phyloP scores from a whole-genome alignment of 2,329 filamentous ascomycete species.

The Phaeosphaeria sp. region DNA sequence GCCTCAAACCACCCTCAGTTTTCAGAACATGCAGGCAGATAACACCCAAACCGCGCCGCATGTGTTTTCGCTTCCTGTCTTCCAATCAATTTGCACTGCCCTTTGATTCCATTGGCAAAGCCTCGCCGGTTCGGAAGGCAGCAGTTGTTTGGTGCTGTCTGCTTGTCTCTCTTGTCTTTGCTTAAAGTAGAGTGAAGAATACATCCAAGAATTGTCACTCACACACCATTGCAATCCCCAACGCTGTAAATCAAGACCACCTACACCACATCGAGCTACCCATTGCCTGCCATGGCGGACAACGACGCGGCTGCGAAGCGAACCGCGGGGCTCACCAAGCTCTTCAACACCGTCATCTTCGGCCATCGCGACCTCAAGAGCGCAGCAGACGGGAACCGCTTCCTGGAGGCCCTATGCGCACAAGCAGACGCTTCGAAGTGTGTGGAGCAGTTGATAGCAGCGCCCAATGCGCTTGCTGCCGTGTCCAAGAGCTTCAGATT shows the following conservation, averaged over 20 bases:
- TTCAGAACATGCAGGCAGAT: slow-evolving; percentile 24
- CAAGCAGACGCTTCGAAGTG: slow-evolving; percentile 52
- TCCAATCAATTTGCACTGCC: slow-evolving; percentile 36
- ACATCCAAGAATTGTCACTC: neutral
- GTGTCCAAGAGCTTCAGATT: slow-evolving; percentile 54
- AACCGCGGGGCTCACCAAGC: slow-evolving; percentile 42
- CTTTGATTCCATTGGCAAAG: neutral
- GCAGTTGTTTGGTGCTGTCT: neutral
- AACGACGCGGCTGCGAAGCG: slow-evolving; percentile 30
- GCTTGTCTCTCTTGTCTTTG: neutral
- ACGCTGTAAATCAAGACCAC: too few species aligned
- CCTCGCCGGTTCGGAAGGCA: neutral
- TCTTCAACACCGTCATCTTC: slow-evolving; percentile 50
- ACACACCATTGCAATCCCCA: too few species aligned
- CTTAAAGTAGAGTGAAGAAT: too few species aligned
- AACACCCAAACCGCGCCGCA: slow-evolving; percentile 18
- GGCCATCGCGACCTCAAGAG: slow-evolving; percentile 50
- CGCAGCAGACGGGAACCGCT: slow-evolving; percentile 51
- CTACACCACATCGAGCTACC: neutral
- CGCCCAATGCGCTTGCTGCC: slow-evolving; percentile 32
- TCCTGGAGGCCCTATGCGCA: slow-evolving; percentile 57
- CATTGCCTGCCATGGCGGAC: slow-evolving; percentile 17
- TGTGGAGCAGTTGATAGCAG: slow-evolving; percentile 43
- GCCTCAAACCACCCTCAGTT: slow-evolving; percentile 18
- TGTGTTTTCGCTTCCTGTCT: slow-evolving; percentile 9